Evolutionary conservation across 2,329 filamentous ascomycete genomes (phyloP).

Genomic region (Fusarium dlaminii): DNA sequence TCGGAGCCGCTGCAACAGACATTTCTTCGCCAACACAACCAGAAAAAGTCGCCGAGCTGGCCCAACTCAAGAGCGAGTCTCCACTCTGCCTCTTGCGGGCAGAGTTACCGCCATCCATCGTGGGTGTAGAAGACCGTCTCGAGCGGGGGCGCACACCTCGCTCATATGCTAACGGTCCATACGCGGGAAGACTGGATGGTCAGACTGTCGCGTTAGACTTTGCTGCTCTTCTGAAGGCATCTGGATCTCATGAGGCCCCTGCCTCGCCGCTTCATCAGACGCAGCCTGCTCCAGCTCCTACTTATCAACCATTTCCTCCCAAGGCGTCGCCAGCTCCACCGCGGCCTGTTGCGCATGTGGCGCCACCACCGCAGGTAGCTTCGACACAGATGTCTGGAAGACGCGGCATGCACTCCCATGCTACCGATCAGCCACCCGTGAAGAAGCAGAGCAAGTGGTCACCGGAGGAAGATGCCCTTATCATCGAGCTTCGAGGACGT

Average conservation of each 20-base stretch:
- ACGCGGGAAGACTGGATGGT: slow-evolving; percentile 40
- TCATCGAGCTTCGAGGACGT: slow-evolving; percentile 88
- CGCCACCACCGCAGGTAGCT: slow-evolving; percentile 43
- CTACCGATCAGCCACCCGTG: slow-evolving; percentile 74
- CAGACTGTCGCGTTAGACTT: slow-evolving; percentile 89
- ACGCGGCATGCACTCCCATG: slow-evolving; percentile 56
- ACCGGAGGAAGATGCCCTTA: slow-evolving; percentile 88
- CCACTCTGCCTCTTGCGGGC: slow-evolving; percentile 54
- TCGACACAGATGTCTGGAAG: slow-evolving; percentile 46
- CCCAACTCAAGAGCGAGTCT: slow-evolving; percentile 55
- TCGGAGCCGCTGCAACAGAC: slow-evolving; percentile 25
- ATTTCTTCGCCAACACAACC: slow-evolving; percentile 13
- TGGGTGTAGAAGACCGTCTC: slow-evolving; percentile 42
- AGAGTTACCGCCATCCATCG: slow-evolving; percentile 49
- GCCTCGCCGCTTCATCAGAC: slow-evolving; percentile 52
- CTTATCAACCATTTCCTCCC: slow-evolving; percentile 32
- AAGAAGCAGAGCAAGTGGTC: slow-evolving; percentile 99
- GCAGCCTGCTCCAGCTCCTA: slow-evolving; percentile 28
- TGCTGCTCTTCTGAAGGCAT: slow-evolving; percentile 83
- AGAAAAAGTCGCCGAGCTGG: slow-evolving; percentile 49
- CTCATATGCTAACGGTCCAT: slow-evolving; percentile 43
- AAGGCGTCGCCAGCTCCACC: slow-evolving; percentile 31
- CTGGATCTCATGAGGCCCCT: slow-evolving; percentile 77
- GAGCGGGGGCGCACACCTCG: slow-evolving; percentile 43
- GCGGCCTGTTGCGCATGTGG: slow-evolving; percentile 40